These are phyloP conservation scores for Magnolia changhungtana DNA, from an alignment of 164 flowering plant species.

Conservation along the genomic window DNA sequence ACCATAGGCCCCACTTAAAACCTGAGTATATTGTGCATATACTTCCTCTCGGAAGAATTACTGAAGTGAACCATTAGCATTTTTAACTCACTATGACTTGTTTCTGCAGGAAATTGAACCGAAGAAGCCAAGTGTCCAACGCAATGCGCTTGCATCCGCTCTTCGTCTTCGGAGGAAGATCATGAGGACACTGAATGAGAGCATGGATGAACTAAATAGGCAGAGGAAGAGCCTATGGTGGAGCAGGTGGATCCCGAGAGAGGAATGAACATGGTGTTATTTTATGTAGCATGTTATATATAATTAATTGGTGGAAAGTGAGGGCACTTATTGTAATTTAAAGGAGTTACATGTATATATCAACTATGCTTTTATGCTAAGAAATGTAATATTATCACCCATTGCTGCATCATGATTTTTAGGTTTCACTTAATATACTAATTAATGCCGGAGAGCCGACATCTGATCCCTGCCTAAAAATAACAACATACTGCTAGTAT, in stretches of 20 bases:
- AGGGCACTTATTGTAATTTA: constrained; percentile 1
- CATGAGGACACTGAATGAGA: constrained; percentile 62
- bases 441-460: no score
- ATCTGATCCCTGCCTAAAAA: no score
- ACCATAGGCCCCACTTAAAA: not conserved
- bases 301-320: not conserved
- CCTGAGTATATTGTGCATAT: not conserved
- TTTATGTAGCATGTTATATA: not conserved
- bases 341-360: constrained; percentile 3
- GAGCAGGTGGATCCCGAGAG: constrained; percentile 96
- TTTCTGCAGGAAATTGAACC: constrained; percentile 67
- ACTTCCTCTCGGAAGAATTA: no score
- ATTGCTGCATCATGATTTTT: no score
- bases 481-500: no score
- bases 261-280: constrained; percentile 42
- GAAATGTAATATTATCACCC: not conserved
- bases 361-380: not conserved
- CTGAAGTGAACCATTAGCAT: not conserved
- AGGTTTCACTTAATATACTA: no score
- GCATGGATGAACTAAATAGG: constrained; percentile 68
- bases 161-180: constrained; percentile 77
- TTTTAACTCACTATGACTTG: not conserved
- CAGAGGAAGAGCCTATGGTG: constrained; percentile 92
- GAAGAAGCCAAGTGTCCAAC: constrained; percentile 56
- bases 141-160: constrained; percentile 80